Percentiles rank a stretch among this genome's conserved stretches.
phyloP scores from a whole-genome alignment of 345 rosid genomes.

The Aquilaria yunnanensis region DNA sequence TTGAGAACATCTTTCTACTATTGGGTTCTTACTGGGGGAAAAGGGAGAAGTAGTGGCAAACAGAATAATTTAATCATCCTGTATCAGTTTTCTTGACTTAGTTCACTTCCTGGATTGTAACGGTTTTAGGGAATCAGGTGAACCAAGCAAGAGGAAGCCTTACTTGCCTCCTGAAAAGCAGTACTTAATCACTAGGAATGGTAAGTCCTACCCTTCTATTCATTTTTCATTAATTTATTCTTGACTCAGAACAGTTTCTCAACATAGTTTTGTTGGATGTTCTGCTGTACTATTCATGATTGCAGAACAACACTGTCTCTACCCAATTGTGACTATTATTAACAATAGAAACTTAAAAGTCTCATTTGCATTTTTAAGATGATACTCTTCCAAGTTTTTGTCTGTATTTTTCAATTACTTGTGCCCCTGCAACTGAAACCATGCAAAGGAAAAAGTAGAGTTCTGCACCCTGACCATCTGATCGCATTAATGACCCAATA shows the following conservation, averaged over 20 bases:
- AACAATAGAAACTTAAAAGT: neutral
- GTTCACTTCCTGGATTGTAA: neutral
- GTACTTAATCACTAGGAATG: slow-evolving; percentile 92
- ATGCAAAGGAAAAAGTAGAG: no score
- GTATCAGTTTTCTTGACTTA: neutral
- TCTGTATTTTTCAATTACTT: no score
- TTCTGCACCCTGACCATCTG: no score
- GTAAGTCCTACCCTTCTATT: slow-evolving; percentile 26
- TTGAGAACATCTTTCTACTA: neutral
- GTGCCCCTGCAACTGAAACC: no score
- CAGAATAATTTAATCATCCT: neutral
- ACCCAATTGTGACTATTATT: neutral
- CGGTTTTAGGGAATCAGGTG: slow-evolving; percentile 83
- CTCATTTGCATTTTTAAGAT: no score
- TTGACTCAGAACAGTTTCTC: neutral
- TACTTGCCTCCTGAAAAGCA: slow-evolving; percentile 86
- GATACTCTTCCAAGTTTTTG: no score
- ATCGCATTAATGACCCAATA: no score
- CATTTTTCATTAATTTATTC: neutral
- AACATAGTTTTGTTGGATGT: neutral
- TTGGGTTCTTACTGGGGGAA: neutral
- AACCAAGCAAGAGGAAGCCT: slow-evolving; percentile 82
- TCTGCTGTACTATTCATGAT: neutral
- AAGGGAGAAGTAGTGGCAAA: no score
- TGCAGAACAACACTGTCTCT: no score